A percentile compares a stretch with the other conserved stretches of the same genome.
phyloP scores from a whole-genome alignment of 345 rosid genomes.

The Leavenworthia alabamica region DNA sequence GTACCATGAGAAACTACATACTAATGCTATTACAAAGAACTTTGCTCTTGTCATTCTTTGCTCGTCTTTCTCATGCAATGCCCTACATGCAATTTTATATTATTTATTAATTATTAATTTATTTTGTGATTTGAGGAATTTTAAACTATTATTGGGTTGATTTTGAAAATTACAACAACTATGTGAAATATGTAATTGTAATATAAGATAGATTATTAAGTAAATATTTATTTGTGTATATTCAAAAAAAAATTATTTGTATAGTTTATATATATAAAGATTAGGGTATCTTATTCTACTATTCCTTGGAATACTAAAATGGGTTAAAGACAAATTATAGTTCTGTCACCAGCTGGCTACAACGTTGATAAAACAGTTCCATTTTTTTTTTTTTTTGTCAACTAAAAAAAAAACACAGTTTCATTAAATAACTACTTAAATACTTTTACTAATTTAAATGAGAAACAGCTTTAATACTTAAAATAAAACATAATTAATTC shows the following conservation, averaged over 20 bases:
- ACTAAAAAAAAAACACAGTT: too few relatives aligned
- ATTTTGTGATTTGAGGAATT: neutral
- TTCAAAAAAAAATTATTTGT: too few relatives aligned
- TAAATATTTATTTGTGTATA: too few relatives aligned
- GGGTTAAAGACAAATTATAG: neutral
- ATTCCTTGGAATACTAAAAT: neutral
- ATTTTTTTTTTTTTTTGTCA: too few relatives aligned
- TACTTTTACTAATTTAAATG: neutral
- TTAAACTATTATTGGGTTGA: neutral
- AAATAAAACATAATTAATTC: neutral
- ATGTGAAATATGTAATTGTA: neutral
- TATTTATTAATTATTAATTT: neutral
- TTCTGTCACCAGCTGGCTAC: neutral
- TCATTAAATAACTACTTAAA: too few relatives aligned
- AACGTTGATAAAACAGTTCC: neutral
- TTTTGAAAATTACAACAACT: neutral
- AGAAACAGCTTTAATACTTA: neutral
- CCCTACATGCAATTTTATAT: conserved; percentile 37
- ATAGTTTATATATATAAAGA: neutral
- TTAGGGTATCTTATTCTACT: neutral
- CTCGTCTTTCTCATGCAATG: conserved; percentile 81
- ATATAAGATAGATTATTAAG: too few relatives aligned
- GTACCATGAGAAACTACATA: conserved; percentile 70
- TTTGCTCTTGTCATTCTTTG: conserved; percentile 60
- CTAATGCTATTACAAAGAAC: conserved; percentile 71